Percentiles rank a stretch among this genome's conserved stretches.
Evolutionary conservation across 83 land plant species (phyloP).

Genomic region (Larix sibirica): DNA sequence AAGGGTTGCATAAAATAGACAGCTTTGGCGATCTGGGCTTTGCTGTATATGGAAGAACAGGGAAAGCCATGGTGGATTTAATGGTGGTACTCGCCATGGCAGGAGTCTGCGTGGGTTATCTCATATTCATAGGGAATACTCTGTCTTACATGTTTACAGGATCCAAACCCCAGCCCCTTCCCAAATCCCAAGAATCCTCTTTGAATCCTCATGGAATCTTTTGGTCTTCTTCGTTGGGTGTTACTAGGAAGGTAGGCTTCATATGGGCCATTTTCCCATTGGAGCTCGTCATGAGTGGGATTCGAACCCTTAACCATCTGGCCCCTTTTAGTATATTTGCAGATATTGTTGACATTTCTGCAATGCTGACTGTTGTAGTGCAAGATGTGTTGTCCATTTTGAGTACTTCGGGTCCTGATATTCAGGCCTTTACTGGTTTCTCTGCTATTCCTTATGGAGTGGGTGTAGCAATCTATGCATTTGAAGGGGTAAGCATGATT

Average conservation of each 20-base stretch:
- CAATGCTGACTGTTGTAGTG: conserved; percentile 17
- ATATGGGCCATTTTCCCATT: conserved; percentile 9
- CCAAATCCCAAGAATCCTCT: too few relatives aligned
- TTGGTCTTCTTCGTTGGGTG: not conserved
- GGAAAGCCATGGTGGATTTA: conserved; percentile 33
- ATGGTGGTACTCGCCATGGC: conserved; percentile 34
- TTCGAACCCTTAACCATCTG: conserved; percentile 14
- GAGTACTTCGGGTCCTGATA: conserved; percentile 12
- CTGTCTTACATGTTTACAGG: conserved; percentile 29
- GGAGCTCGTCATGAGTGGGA: conserved; percentile 14
- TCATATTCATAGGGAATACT: conserved; percentile 49
- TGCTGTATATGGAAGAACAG: conserved; percentile 24
- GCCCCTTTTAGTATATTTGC: conserved; percentile 26
- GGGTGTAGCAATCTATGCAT: conserved; percentile 26
- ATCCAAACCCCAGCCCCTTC: not conserved
- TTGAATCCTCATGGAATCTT: not conserved
- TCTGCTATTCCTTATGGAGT: conserved; percentile 15
- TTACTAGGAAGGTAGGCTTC: conserved; percentile 7
- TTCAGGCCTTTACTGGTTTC: conserved; percentile 33
- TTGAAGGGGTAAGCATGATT: conserved; percentile 13
- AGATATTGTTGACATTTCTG: conserved; percentile 12
- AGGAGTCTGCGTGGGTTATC: conserved; percentile 44
- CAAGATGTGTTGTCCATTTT: conserved; percentile 16
- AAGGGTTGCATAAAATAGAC: conserved; percentile 20
- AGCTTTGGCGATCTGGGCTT: conserved; percentile 43